Evolutionary conservation across 371 early-diverging fungal genomes (phyloP).

Genomic region (Rhizopus stolonifer): DNA sequence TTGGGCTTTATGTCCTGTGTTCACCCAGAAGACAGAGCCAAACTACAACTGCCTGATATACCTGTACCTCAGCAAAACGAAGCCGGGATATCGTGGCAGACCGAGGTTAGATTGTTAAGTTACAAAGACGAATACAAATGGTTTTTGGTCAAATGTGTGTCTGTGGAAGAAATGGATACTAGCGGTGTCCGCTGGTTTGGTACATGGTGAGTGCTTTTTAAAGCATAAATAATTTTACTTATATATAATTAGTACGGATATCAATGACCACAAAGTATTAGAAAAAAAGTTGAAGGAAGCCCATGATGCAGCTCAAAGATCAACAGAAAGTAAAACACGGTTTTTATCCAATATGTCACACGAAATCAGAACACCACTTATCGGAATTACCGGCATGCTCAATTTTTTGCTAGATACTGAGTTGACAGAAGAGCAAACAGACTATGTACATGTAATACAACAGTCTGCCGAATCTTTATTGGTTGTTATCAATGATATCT

Average conservation of each 20-base stretch:
- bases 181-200: conserved; percentile 66
- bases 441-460: conserved; percentile 66
- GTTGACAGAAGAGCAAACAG: conserved; percentile 61
- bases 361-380: conserved; percentile 67
- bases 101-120: conserved; percentile 54
- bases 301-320: conserved; percentile 67
- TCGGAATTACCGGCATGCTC: conserved; percentile 68
- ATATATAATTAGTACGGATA: conserved; percentile 48
- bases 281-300: conserved; percentile 67
- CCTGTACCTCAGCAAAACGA: conserved; percentile 25
- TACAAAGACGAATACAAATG: conserved; percentile 55
- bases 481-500: conserved; percentile 67
- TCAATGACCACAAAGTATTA: conserved; percentile 62
- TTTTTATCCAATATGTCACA: conserved; percentile 72
- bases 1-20: conserved; percentile 67
- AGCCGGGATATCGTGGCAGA: conserved; percentile 56
- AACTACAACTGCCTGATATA: conserved; percentile 54
- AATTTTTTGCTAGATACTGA: conserved; percentile 65
- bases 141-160: conserved; percentile 66
- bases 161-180: conserved; percentile 58
- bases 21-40: conserved; percentile 60
- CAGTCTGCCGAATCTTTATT: conserved; percentile 63
- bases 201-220: conserved; percentile 56
- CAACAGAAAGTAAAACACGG: conserved; percentile 69
- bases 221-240: neutral